Base-by-base conservation (phyloP, 805 yeast genomes). In the Nakazawaea ernobii region DNA sequence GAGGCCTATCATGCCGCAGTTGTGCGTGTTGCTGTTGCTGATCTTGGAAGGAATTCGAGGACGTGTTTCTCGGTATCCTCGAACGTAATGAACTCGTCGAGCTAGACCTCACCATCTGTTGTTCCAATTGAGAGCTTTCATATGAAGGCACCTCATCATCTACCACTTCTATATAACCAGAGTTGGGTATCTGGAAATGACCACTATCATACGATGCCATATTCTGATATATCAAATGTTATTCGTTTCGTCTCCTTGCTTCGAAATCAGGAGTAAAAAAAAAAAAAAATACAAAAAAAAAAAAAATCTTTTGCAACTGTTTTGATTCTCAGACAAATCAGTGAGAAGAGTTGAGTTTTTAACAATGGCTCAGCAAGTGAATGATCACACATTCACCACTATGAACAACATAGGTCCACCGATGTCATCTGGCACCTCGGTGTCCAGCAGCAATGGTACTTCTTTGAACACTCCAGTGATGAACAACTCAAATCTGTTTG, bases 111-210 rank as follows among this genome's bases (percentile, higher is more conserved):
- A 26, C 33, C 24, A 32, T 11, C 35, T 37, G 17, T 11, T 47
- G 50, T n/a, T 40, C 41, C 33, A 33, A 29, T 32, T 48, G 50
- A 6, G 47, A 42, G 2, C 30, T 39, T 29, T 48, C 50, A 14
- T 48, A 48, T 3, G 50, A 42, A 17, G 50, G 50, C 4, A 43
- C 44, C 13, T 39, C 41, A n/a, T 48, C 50, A 14, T 47, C 49
- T 10, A 39, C 39, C 15, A 47, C 26, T 20, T 47, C 49, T 7
- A 47, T 20, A 15, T 42, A 47, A 10, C 49, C 32, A 6, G 45
- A 40, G 11, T 24, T 39, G 32, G 43, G 43, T n/a, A 42, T 27
- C 36, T 29, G 35, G 27, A 35, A 42, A 14, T 27, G 45, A 14
- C 32, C n/a, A 29, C 36, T 20, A 26, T 14, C 24, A 26, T 26